These are phyloP conservation scores for Pythium dissimile DNA, from an alignment of 352 stramenopile genomes.

Conservation along the genomic window DNA sequence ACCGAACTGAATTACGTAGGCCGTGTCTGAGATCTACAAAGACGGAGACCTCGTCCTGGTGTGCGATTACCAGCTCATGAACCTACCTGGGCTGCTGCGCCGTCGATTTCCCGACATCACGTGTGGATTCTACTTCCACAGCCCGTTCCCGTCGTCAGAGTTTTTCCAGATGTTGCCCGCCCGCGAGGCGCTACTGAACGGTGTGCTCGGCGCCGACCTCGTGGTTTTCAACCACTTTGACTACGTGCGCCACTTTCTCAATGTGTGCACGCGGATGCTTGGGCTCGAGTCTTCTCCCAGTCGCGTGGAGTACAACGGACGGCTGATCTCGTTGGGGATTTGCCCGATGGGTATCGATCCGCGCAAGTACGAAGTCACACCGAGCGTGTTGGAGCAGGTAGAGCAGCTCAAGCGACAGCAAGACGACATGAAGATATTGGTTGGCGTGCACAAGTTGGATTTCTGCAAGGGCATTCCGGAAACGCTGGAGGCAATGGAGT, in stretches of 20 bases:
- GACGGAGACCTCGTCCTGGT: slow-evolving; percentile 86
- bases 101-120: slow-evolving; percentile 73
- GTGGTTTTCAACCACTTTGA: slow-evolving; percentile 90
- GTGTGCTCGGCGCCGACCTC: slow-evolving; percentile 80
- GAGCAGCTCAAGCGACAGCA: slow-evolving; percentile 50
- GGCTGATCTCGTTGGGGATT: slow-evolving; percentile 84
- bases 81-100: slow-evolving; percentile 68
- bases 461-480: slow-evolving; percentile 87
- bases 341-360: slow-evolving; percentile 90
- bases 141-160: slow-evolving; percentile 87
- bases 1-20: slow-evolving; percentile 12
- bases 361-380: slow-evolving; percentile 71
- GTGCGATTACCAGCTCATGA: slow-evolving; percentile 90
- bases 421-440: slow-evolving; percentile 72
- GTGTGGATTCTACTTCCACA: slow-evolving; percentile 89
- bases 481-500: slow-evolving; percentile 89
- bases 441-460: slow-evolving; percentile 75
- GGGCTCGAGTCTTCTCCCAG: slow-evolving; percentile 84
- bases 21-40: slow-evolving; percentile 77
- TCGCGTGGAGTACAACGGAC: slow-evolving; percentile 84
- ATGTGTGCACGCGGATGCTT: slow-evolving; percentile 82
- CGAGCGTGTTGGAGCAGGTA: slow-evolving; percentile 47
- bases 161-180: slow-evolving; percentile 89
- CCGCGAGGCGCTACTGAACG: slow-evolving; percentile 71
- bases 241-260: slow-evolving; percentile 86